Base-by-base conservation (phyloP, 1,139 yeast genomes). In the Blastobotrys indianensis region DNA sequence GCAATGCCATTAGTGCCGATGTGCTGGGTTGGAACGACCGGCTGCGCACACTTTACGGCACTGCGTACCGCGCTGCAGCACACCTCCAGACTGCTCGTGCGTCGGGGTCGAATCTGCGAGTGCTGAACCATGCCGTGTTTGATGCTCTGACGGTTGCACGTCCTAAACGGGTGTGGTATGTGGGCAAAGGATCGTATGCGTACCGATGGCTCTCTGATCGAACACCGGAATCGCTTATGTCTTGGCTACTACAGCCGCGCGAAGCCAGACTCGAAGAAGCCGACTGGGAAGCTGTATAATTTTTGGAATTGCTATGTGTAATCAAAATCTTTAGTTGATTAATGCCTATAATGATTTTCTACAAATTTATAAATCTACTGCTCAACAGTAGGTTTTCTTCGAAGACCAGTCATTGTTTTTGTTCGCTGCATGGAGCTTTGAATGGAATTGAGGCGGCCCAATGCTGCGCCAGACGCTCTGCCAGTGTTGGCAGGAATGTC, bases 11-110 rank as follows among this genome's bases (percentile, higher is more conserved):
- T 39, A 66, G 69, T 5, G 69, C 70, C 3, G 73, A 70, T 48
- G 59, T 69, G 28, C 52, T 68, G 15, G 53, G 66, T 6, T 69
- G 74, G 74, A 64, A 72, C 2, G 72, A 67, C 28, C 54, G 55
- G 23, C 54, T 66, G 35, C 60, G 72, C 6, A 52, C 54, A 5
- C 51, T 68, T n/a, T 69, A 70, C 47, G 69, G 69, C 2, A 55
- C 57, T 30, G 54, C 59, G 25, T 64, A 63, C 51, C 57, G 57
- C 40, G 63, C 66, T 8, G 51, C 64, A 28, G 58, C 67, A 9
- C 56, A 60, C 42, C 53, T 67, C 43, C 63, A 62, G 37, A 52
- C 61, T n/a, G 57, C 63, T 31, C 46, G 54, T 32, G 50, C 61
- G 2, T 52, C 58, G 11, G 71, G 71, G 1, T 57, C 68, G 20